These are phyloP conservation scores for Platanus orientalis DNA, from an alignment of 164 flowering plant genomes.

Conservation along the genomic window DNA sequence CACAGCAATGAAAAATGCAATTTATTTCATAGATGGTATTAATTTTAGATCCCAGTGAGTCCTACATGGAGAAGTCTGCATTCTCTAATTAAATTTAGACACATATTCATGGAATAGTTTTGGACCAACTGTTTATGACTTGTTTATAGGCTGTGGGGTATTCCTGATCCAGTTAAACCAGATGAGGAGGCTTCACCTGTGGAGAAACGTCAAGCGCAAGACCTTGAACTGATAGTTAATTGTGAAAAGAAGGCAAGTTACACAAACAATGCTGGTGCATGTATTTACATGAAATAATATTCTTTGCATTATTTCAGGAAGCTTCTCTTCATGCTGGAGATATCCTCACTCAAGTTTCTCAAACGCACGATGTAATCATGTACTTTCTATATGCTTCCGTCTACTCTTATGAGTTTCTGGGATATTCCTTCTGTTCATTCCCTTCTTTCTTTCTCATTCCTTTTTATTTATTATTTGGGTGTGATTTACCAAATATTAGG, in stretches of 20 bases:
- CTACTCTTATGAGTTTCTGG: not conserved
- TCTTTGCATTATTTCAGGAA: constrained; percentile 34
- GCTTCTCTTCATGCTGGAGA: constrained; percentile 40
- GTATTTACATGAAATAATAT: constrained; percentile 7
- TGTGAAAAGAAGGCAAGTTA: constrained; percentile 68
- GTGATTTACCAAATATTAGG: not conserved
- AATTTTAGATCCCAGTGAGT: not conserved
- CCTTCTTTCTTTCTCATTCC: not conserved
- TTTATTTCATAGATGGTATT: not conserved
- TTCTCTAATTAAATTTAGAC: too few species aligned
- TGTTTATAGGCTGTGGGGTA: constrained; percentile 47
- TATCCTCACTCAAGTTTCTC: constrained; percentile 66
- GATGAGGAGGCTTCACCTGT: constrained; percentile 30
- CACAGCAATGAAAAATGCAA: too few species aligned
- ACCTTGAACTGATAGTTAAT: constrained; percentile 33
- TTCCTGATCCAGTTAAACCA: constrained; percentile 35
- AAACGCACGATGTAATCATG: constrained; percentile 70
- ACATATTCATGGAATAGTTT: not conserved
- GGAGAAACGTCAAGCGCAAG: constrained; percentile 24
- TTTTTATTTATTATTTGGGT: too few species aligned
- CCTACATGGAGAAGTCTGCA: not conserved
- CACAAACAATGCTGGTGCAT: constrained; percentile 1
- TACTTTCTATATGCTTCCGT: constrained; percentile 25
- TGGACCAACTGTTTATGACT: not conserved
- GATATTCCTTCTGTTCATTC: not conserved